phyloP scores from a whole-genome alignment of 208 protist species.

The Trypanosoma lewisi region DNA sequence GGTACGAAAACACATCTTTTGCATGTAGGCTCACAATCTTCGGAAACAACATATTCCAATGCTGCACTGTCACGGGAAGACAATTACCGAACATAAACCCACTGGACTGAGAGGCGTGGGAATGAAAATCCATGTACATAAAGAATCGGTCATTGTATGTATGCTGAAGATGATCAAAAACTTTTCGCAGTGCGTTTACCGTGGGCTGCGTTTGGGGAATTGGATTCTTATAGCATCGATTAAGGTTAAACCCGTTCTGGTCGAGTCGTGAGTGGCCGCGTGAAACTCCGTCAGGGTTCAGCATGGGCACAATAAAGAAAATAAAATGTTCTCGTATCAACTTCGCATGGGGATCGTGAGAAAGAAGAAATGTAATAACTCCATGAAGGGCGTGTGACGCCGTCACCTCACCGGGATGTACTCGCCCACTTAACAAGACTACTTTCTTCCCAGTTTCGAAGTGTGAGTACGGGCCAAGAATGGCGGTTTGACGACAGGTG shows the following conservation, averaged over 20 bases:
- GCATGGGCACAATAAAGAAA: constrained; percentile 91
- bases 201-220: constrained; percentile 73
- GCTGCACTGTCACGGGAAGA: constrained; percentile 66
- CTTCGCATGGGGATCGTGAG: constrained; percentile 56
- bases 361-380: constrained; percentile 84
- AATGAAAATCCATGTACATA: constrained; percentile 93
- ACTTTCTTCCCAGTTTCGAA: constrained; percentile 86
- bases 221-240: constrained; percentile 91
- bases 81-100: constrained; percentile 93
- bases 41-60: constrained; percentile 84
- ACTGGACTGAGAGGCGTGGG: constrained; percentile 88
- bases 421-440: constrained; percentile 82
- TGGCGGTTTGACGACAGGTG: not conserved
- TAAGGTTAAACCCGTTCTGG: constrained; percentile 91
- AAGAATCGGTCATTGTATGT: constrained; percentile 71
- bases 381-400: constrained; percentile 90
- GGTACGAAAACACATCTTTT: constrained; percentile 68
- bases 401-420: constrained; percentile 93
- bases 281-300: constrained; percentile 93
- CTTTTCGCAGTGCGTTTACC: constrained; percentile 70
- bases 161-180: constrained; percentile 73
- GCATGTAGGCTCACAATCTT: constrained; percentile 76
- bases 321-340: constrained; percentile 87
- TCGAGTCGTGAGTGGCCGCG: constrained; percentile 93
- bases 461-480: constrained; percentile 63